Evolutionary conservation across 345 rosid species (phyloP), one percentile per base, ranked within the genome.

Genomic region (Hibiscus syriacus): DNA sequence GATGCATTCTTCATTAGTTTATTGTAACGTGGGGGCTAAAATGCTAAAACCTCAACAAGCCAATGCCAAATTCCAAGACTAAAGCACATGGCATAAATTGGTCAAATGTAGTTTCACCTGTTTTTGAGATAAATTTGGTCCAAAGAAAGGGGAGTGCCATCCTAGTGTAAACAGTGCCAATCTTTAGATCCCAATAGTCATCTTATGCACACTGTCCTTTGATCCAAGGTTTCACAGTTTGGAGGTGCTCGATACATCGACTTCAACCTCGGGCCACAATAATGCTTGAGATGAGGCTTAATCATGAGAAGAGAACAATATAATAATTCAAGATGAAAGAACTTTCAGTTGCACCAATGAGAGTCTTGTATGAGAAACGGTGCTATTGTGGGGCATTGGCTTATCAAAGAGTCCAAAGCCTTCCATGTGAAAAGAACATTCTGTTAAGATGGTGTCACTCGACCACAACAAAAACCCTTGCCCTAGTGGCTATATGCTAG

Each of bases 401-500:
- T 36, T 54, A 67, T 16, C 3, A 48, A 55, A 46, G 49, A 7
- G 3, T 58, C 66, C 76, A 73, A 71, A 68, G 72, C 72, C 67
- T 62, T 8, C 62, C 79, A 72, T 56, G 80, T 77, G 80, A 72
- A 69, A 19, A 69, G 68, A 69, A 77, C 76, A 74, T 74, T 72
- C 77, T 77, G 72, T 29, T 34, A 32, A 70, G 63, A 71, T 61
- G 6, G 59, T 59, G 53, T 61, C 74, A 26, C 26, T 55, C 49
- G 60, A 64, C 43, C 46, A 36, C 49, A 52, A 66, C 23, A 52
- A 19, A 11, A 30, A 17, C 26, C 25, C 22, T 4, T 43, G 30
- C 29, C 34, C 53, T 14, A 63, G 25, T 63, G 53, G 36, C 34
- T 62, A 22, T 46, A 13, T 43, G 48, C 48, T 43, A 11, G 14